Conservation (phyloP, 2,329 filamentous ascomycete genomes). For the Didymella pomorum region DNA sequence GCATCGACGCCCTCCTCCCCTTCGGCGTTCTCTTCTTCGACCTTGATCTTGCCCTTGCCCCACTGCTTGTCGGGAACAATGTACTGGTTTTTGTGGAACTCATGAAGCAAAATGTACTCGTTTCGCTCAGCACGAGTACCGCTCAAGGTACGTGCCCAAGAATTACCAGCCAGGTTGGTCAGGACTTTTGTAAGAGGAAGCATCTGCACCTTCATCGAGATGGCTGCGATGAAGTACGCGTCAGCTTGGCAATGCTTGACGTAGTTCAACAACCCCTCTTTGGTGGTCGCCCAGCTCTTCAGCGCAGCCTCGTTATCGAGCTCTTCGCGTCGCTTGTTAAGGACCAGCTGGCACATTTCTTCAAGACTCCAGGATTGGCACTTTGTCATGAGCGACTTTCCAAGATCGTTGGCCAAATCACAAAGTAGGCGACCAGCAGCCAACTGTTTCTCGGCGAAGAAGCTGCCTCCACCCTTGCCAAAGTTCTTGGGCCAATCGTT, state of each 20-base stretch:
- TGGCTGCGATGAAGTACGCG: conserved; percentile 92
- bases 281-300: conserved; percentile 83
- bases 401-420: conserved; percentile 93
- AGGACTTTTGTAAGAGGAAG: conserved; percentile 92
- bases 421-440: conserved; percentile 89
- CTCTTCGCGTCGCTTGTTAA: conserved; percentile 79
- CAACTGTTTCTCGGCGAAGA: conserved; percentile 91
- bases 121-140: conserved; percentile 97
- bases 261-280: conserved; percentile 90
- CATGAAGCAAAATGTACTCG: conserved; percentile 97
- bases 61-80: conserved; percentile 96
- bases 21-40: conserved; percentile 76
- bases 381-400: conserved; percentile 95
- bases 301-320: conserved; percentile 88
- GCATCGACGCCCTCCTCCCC: conserved; percentile 71
- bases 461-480: conserved; percentile 83
- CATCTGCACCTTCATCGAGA: conserved; percentile 89
- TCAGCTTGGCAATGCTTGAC: conserved; percentile 93
- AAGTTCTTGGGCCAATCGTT: conserved; percentile 87
- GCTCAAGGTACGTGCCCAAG: conserved; percentile 94
- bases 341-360: conserved; percentile 94
- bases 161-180: conserved; percentile 96
- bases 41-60: conserved; percentile 76
- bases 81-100: conserved; percentile 96
- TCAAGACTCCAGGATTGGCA: conserved; percentile 98